Conservation (phyloP, 2,329 filamentous ascomycete species). For the Nemania sp. region DNA sequence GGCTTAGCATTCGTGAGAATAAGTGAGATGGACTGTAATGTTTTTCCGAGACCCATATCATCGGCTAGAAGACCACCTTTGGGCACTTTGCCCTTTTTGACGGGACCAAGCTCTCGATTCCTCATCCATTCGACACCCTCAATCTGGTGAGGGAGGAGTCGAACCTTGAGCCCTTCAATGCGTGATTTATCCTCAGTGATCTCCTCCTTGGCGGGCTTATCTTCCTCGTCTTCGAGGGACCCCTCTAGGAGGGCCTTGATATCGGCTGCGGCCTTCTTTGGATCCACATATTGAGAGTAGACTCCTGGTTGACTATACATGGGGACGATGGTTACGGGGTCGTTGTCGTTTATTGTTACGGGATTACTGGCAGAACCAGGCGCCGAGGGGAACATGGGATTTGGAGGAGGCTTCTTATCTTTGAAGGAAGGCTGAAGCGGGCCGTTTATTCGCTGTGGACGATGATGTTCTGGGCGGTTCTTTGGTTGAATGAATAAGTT, state of each 20-base stretch:
- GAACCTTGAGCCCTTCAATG: constrained; percentile 86
- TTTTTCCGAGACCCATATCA: constrained; percentile 98
- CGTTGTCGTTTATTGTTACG: constrained; percentile 45
- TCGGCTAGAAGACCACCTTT: constrained; percentile 96
- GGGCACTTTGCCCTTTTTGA: constrained; percentile 83
- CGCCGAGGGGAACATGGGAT: constrained; percentile 63
- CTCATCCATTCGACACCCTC: constrained; percentile 96
- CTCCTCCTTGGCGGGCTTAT: constrained; percentile 59
- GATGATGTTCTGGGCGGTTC: constrained; percentile 69
- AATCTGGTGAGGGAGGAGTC: constrained; percentile 91
- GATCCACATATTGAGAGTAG: constrained; percentile 74
- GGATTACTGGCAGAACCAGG: constrained; percentile 49
- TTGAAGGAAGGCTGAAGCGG: constrained; percentile 61
- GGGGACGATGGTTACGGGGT: constrained; percentile 41
- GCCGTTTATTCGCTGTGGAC: constrained; percentile 61
- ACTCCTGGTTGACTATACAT: constrained; percentile 56
- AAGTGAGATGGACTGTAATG: constrained; percentile 90
- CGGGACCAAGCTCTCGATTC: constrained; percentile 86
- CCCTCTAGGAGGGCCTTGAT: constrained; percentile 86
- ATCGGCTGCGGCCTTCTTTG: constrained; percentile 77
- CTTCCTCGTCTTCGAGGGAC: constrained; percentile 78
- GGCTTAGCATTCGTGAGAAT: constrained; percentile 86
- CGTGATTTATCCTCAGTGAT: constrained; percentile 66
- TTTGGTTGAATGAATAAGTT: constrained; percentile 66
- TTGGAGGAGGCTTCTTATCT: constrained; percentile 60